Evolutionary conservation across 2,329 filamentous ascomycete species (phyloP).

Genomic region (Byssoonygena ceratinophila): DNA sequence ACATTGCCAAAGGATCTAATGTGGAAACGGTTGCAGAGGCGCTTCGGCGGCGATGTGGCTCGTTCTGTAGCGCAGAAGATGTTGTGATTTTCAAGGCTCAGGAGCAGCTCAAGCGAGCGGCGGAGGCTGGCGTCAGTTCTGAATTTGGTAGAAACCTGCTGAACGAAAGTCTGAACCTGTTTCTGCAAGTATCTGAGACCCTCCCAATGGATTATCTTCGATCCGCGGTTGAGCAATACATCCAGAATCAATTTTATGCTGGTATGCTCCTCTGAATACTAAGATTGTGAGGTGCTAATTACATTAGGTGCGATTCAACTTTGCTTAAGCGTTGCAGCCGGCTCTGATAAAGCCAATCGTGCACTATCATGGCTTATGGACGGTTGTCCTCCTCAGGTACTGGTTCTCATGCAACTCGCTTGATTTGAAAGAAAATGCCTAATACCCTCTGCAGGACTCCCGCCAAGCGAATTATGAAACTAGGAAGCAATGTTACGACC

Average conservation of each 20-base stretch:
- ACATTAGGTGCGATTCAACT: slow-evolving; percentile 65
- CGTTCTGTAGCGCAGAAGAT: slow-evolving; percentile 94
- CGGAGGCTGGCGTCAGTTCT: slow-evolving; percentile 63
- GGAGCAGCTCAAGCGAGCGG: slow-evolving; percentile 80
- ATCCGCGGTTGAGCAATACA: slow-evolving; percentile 67
- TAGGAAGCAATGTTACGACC: slow-evolving; percentile 68
- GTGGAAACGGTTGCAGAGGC: slow-evolving; percentile 96
- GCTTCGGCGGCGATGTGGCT: slow-evolving; percentile 81
- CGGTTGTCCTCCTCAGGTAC: slow-evolving; percentile 53
- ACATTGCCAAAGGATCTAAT: slow-evolving; percentile 92
- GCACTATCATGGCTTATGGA: slow-evolving; percentile 83
- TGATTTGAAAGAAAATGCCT: not conserved
- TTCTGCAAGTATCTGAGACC: slow-evolving; percentile 76
- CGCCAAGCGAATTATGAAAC: slow-evolving; percentile 57
- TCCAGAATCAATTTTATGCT: slow-evolving; percentile 76
- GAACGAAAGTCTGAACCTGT: slow-evolving; percentile 79
- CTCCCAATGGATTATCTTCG: slow-evolving; percentile 71
- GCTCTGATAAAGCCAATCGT: slow-evolving; percentile 76
- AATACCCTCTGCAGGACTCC: slow-evolving; percentile 44
- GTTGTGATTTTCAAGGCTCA: slow-evolving; percentile 98
- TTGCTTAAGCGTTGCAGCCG: slow-evolving; percentile 68
- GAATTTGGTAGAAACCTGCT: slow-evolving; percentile 68
- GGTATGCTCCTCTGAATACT: slow-evolving; percentile 31
- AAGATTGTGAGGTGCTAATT: slow-evolving; percentile 12
- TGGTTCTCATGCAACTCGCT: slow-evolving; percentile 12